Percentiles rank a stretch among this genome's conserved stretches.
phyloP scores from a whole-genome alignment of 2,329 filamentous ascomycete species.

The Venturiaceae sp. region DNA sequence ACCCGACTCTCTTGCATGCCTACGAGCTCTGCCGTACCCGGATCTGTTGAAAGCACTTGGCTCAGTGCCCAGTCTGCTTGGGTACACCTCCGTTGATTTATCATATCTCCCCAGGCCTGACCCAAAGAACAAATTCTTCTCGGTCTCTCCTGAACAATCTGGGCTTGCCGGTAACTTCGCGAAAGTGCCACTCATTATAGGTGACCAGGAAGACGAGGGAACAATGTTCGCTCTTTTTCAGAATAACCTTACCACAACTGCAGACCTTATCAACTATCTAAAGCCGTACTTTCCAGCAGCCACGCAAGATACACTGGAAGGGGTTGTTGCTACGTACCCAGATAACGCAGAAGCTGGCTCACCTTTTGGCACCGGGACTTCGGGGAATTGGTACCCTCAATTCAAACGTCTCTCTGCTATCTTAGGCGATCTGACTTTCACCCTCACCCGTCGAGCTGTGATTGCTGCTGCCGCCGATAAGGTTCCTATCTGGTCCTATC shows the following conservation, averaged over 20 bases:
- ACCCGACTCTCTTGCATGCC: slow-evolving; percentile 35
- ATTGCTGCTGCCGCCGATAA: slow-evolving; percentile 43
- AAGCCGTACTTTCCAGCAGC: slow-evolving; percentile 51
- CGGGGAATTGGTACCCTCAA: slow-evolving; percentile 65
- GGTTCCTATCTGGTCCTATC: slow-evolving; percentile 26
- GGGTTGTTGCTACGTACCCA: slow-evolving; percentile 54
- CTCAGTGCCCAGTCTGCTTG: slow-evolving; percentile 58
- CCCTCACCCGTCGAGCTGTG: slow-evolving; percentile 57
- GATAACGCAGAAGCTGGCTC: slow-evolving; percentile 49
- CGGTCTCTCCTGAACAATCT: slow-evolving; percentile 53
- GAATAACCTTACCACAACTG: slow-evolving; percentile 53
- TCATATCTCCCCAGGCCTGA: slow-evolving; percentile 70
- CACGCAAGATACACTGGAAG: slow-evolving; percentile 38
- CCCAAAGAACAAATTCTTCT: slow-evolving; percentile 43
- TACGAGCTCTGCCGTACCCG: slow-evolving; percentile 35
- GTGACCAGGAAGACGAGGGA: slow-evolving; percentile 73
- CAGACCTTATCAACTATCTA: slow-evolving; percentile 53
- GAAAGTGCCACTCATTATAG: slow-evolving; percentile 54
- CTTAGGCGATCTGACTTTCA: slow-evolving; percentile 67
- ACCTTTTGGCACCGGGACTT: slow-evolving; percentile 58
- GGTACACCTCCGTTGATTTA: slow-evolving; percentile 58
- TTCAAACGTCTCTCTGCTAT: slow-evolving; percentile 71
- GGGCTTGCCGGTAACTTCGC: slow-evolving; percentile 44
- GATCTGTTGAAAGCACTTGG: slow-evolving; percentile 53
- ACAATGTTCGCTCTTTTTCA: slow-evolving; percentile 66